Evolutionary conservation across 768 basidiomycete genomes (phyloP).

Genomic region (Boletus barrowsii): DNA sequence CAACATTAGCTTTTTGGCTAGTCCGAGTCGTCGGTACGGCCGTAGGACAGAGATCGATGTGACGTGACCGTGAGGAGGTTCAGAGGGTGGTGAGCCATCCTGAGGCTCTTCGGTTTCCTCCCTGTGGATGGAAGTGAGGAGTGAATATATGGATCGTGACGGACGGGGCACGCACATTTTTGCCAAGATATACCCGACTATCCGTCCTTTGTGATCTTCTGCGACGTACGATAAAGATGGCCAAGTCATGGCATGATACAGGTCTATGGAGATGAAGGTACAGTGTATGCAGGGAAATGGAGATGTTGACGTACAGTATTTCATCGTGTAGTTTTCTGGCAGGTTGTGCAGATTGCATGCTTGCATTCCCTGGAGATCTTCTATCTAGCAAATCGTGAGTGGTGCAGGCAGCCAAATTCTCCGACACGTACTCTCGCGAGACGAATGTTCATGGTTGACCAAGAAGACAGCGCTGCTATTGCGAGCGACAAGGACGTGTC

Average conservation of each 20-base stretch:
- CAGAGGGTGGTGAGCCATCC: conserved; percentile 47
- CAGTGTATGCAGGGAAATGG: not conserved
- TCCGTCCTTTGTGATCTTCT: conserved; percentile 81
- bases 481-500: not conserved
- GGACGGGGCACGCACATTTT: conserved; percentile 68
- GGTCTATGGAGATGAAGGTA: conserved; percentile 49
- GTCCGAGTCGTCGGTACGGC: conserved; percentile 83
- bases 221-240: conserved; percentile 92
- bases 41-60: conserved; percentile 95
- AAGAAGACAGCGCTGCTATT: too few species aligned
- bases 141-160: not conserved
- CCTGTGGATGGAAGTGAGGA: conserved; percentile 42
- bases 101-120: conserved; percentile 47
- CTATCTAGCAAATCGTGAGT: conserved; percentile 51
- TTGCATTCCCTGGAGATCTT: conserved; percentile 91
- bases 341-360: conserved; percentile 90
- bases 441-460: conserved; percentile 28
- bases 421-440: conserved; percentile 25
- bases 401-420: not conserved
- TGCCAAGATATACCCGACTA: conserved; percentile 94
- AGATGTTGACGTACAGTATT: conserved; percentile 54
- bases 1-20: conserved; percentile 93
- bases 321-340: conserved; percentile 87
- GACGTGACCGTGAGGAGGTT: conserved; percentile 81
- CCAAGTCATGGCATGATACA: conserved; percentile 91